Conservation (phyloP, 495 filamentous ascomycete genomes). For the Tuber melanosporum region DNA sequence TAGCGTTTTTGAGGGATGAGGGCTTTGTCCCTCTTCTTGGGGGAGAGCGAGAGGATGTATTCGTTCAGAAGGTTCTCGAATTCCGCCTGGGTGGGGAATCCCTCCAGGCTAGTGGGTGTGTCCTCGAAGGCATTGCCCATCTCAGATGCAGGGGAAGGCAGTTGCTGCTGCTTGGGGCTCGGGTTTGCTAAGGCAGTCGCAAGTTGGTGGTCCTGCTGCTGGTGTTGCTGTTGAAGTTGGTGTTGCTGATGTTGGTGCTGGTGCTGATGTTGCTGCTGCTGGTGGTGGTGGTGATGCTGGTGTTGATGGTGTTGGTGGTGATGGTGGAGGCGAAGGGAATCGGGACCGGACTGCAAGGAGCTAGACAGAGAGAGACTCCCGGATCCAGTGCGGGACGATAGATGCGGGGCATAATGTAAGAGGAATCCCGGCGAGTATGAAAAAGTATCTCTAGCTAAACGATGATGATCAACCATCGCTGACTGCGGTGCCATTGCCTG, state of each 20-base stretch:
- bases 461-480: background rate
- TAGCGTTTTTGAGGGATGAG: constrained; percentile 53
- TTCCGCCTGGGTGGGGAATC: constrained; percentile 51
- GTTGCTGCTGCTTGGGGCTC: constrained; percentile 33
- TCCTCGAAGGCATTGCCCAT: constrained; percentile 36
- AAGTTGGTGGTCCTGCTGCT: constrained; percentile 33
- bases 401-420: background rate
- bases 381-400: background rate
- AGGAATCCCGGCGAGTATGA: background rate
- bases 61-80: constrained; percentile 54
- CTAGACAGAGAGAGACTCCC: background rate
- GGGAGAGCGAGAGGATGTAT: constrained; percentile 47
- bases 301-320: constrained; percentile 28
- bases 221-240: constrained; percentile 25
- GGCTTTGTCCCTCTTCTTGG: constrained; percentile 57
- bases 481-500: constrained; percentile 1
- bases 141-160: constrained; percentile 33
- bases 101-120: constrained; percentile 43
- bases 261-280: constrained; percentile 22
- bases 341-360: background rate
- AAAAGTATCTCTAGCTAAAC: background rate
- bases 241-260: constrained; percentile 22
- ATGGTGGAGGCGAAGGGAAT: constrained; percentile 27
- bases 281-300: constrained; percentile 27
- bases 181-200: constrained; percentile 25